Evolutionary conservation across 75 land plant species (phyloP).

Genomic region (Ceratopteris richardii): DNA sequence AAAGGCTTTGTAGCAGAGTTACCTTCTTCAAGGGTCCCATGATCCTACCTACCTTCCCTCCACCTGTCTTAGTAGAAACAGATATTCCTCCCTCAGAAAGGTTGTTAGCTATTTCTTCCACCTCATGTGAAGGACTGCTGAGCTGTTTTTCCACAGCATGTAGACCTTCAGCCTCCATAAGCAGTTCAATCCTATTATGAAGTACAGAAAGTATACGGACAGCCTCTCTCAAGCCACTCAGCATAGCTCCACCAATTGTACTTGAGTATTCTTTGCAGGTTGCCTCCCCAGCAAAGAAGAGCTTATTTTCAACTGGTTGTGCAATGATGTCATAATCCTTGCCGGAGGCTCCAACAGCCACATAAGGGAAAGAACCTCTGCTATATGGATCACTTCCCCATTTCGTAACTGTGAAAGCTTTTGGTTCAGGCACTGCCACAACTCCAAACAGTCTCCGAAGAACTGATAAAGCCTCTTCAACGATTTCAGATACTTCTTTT

Average conservation of each 20-base stretch:
- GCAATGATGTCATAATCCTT: conserved; percentile 89
- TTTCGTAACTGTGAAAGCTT: conserved; percentile 77
- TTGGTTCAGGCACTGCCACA: conserved; percentile 68
- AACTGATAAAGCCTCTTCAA: conserved; percentile 60
- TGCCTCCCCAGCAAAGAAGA: conserved; percentile 98
- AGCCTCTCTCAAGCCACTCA: conserved; percentile 95
- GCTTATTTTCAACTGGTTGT: conserved; percentile 75
- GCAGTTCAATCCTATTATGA: conserved; percentile 54
- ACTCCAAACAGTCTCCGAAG: conserved; percentile 88
- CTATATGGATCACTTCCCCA: conserved; percentile 92
- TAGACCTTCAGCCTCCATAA: conserved; percentile 71
- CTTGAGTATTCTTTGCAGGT: conserved; percentile 99
- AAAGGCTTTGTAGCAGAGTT: conserved; percentile 62
- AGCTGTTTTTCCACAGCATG: conserved; percentile 65
- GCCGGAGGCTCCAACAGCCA: conserved; percentile 69
- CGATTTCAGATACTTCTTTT: conserved; percentile 49
- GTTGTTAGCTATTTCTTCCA: conserved; percentile 58
- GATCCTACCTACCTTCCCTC: conserved; percentile 26
- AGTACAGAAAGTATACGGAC: conserved; percentile 81
- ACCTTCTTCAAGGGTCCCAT: conserved; percentile 35
- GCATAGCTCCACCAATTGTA: conserved; percentile 97
- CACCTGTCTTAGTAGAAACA: conserved; percentile 30
- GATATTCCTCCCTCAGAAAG: conserved; percentile 67
- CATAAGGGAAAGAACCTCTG: conserved; percentile 91
- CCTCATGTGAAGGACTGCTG: conserved; percentile 68